Base-by-base conservation (phyloP, 169 alveolate genomes). In the Cryptosporidium sp. region DNA sequence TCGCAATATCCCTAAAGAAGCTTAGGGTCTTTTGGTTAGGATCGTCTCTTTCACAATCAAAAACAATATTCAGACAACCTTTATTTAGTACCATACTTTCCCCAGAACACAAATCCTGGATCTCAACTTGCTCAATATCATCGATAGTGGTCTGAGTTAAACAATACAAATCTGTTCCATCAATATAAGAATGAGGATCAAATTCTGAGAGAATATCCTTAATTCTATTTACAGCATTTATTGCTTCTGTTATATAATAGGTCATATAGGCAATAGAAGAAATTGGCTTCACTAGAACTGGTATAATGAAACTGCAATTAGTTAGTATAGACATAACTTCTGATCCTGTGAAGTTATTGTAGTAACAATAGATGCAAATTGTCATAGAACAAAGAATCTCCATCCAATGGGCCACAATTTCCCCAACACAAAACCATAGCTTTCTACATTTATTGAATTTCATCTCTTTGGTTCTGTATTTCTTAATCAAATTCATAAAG, bases 341-440 rank as follows among this genome's bases (percentile, higher is more conserved):
- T 1, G 70, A n/a, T 45, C 55, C 55, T 4, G 73, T 31, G 33
- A 41, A 62, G 4, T 80, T 23, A 5, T 59, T 62, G 26, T 37
- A 26, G 26, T 80, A 62, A 39, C 89, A 59, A 50, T 80, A 80
- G 12, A 65, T 16, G 16, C 75, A 80, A 39, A 80, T 41, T 10
- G 58, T 62, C 29, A 80, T 62, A 41, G 74, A 41, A 39, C 89
- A 80, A 4, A 67, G 35, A 8, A 80, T 80, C 33, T 59, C 73
- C 80, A 80, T 80, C 89, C 89, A 80, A 23, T 80, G 55, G 7
- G 80, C 62, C 16, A 8, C 67, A 21, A 80, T 43, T 35, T 80
- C 89, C 0, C 89, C 89, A 18, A 80, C 23, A 50, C 80, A 59
- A 65, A 62, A 80, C 89, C 89, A 80, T 12, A 59, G 41, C 26